Conservation (phyloP, 495 filamentous ascomycete species). For the Penicillium atrosanguineum region DNA sequence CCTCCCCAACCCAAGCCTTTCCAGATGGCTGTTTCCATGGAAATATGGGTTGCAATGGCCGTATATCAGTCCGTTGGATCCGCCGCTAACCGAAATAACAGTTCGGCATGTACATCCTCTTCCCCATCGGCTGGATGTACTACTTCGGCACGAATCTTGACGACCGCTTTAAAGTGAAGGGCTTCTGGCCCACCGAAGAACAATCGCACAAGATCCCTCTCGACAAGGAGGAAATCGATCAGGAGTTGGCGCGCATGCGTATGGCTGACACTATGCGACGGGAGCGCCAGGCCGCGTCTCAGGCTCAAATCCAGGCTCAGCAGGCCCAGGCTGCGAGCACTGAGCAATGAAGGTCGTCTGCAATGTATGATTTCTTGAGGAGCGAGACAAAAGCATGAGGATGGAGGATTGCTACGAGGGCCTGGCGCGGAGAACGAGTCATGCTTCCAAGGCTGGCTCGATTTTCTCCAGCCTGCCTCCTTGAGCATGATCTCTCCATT, state of each 20-base stretch:
- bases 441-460: neutral
- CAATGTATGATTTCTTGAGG: neutral
- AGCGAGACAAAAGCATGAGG: neutral
- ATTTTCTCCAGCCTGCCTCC: neutral
- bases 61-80: neutral
- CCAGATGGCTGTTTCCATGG: neutral
- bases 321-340: constrained; percentile 13
- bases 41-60: neutral
- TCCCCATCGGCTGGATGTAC: constrained; percentile 99
- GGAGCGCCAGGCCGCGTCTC: constrained; percentile 45
- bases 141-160: constrained; percentile 99
- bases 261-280: constrained; percentile 36
- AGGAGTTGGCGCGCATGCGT: constrained; percentile 72
- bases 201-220: constrained; percentile 86
- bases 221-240: constrained; percentile 81
- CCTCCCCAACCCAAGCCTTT: neutral
- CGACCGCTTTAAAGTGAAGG: constrained; percentile 76
- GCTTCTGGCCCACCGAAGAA: constrained; percentile 90
- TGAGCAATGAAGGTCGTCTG: neutral
- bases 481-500: neutral
- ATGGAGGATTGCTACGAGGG: neutral
- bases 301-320: constrained; percentile 40
- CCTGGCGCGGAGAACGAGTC: neutral
- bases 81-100: constrained; percentile 29
- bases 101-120: constrained; percentile 98